Base-by-base conservation (phyloP, 176 grass and related monocot species). In the Zizania latifolia region DNA sequence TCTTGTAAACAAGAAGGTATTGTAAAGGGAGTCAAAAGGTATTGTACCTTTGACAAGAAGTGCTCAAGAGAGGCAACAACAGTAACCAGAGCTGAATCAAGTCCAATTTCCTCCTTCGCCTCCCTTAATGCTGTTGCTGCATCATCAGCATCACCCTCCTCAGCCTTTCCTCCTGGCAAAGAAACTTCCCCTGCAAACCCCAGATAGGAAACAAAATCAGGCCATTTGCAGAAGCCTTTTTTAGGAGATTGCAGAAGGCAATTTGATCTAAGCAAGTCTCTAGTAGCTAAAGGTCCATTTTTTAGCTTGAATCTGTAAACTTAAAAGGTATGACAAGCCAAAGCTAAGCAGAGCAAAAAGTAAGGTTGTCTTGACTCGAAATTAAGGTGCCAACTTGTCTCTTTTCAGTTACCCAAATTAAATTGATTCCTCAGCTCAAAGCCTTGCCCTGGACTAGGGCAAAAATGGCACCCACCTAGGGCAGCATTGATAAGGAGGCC, bases 51-150 rank as follows among this genome's bases (percentile, higher is more conserved):
- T 43, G 85, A 87, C 79, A 87, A 74, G 67, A 82, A 87, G 24
- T 81, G 79, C 50, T 87, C 79, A 3, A 87, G 60, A 26, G 63
- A 26, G 37, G 79, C 63, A 27, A 78, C 85, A 7, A 87, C 68
- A 33, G 79, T 87, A 13, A 87, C 60, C 22, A 78, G 58, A 43
- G 68, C 43, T 13, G 85, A 68, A 50, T 83, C 79, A 38, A 87
- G 61, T 40, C 85, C 85, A 32, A 87, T 87, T 50, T 87, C 85
- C 81, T 87, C 85, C 35, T 87, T 68, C 10, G 85, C 85, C 61
- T 87, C 85, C 34, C 85, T 70, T 74, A 67, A 57, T 64, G 85
- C 79, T 30, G 85, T 87, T 26, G 70, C 79, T 26, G 46, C 67
- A 60, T 87, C 85, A 24, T 87, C 79, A 4, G 50, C 74, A 54